Evolutionary conservation across 805 yeast genomes (phyloP).

Genomic region (Starmerella davenportii): DNA sequence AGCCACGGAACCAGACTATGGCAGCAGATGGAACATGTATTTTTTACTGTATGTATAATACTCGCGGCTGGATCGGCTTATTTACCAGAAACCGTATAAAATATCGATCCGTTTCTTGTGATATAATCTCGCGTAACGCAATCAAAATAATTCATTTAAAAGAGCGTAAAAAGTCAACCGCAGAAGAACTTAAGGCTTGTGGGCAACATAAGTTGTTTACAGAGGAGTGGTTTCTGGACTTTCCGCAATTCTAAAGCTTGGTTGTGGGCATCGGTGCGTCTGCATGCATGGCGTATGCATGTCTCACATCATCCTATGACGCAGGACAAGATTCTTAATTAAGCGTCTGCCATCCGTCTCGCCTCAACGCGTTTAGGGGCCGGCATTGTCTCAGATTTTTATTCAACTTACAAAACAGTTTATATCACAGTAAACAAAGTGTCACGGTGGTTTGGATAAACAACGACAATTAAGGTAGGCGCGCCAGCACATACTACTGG

Average conservation of each 20-base stretch:
- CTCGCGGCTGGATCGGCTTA: too few species aligned
- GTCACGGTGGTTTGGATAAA: background rate
- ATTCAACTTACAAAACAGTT: background rate
- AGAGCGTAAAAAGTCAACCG: too few species aligned
- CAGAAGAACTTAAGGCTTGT: too few species aligned
- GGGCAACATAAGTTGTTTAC: background rate
- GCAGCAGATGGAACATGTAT: constrained; percentile 10
- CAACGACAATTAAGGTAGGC: background rate
- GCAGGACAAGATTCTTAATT: background rate
- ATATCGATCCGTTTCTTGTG: too few species aligned
- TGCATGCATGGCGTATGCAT: background rate
- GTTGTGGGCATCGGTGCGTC: background rate
- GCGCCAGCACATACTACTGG: background rate
- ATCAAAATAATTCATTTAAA: too few species aligned
- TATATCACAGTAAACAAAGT: background rate
- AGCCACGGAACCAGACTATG: constrained; percentile 10
- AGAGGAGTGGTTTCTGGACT: background rate
- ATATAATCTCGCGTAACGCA: too few species aligned
- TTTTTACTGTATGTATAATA: too few species aligned
- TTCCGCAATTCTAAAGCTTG: background rate
- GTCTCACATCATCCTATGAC: background rate
- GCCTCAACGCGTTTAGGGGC: background rate
- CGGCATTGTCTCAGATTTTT: background rate
- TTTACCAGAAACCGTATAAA: too few species aligned
- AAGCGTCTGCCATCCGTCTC: background rate